Base-by-base conservation (phyloP, 306 rosid species). In the Senna tora region DNA sequence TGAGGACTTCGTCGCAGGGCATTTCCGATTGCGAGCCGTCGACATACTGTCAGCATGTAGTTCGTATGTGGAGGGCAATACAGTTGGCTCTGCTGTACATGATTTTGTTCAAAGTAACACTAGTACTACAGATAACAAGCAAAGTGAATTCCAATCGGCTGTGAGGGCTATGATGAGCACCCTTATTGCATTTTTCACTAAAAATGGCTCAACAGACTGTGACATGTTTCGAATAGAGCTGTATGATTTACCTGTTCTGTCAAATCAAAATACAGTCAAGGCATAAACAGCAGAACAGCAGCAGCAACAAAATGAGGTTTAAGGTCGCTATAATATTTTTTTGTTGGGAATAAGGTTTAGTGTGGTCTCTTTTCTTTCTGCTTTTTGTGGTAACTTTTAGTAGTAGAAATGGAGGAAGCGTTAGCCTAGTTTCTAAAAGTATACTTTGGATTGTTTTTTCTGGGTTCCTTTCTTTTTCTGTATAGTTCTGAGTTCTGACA, bases 1-100 rank as follows among this genome's bases (percentile, higher is more conserved):
- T 69, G 90, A 91, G 84, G 89, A 84, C 39, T 85, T 90, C 3
- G 92, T 90, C 38, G 74, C 50, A 0, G 85, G 80, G 21, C 92
- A 88, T 82, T 90, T 88, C 49, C 87, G 80, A 9, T 2, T 13
- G 0, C 80, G 80, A 15, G 95, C 86, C n/a, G 69, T 7, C 21
- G 21, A n/a, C 66, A 83, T 91, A 82, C 82, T 91, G 82, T 64
- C 52, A 21, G 92, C 92, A 55, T 91, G 92, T 47, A 81, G 38
- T 45, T 82, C 90, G 50, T 91, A 91, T 46, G 58, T 42, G 6
- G 86, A 85, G 75, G 96, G 97, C 68, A 78, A 70, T 55, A 47
- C 78, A 19, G 92, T 88, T 22, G 96, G 90, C 10, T 75, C 87
- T 16, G 85, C 52, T 50, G 39, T 60, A 30, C 82, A 75, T 13